A percentile compares a stretch with the other conserved stretches of the same genome.
These are phyloP conservation scores for Fraxinus baroniana DNA, from an alignment of 305 asterid genomes.

Conservation along the genomic window DNA sequence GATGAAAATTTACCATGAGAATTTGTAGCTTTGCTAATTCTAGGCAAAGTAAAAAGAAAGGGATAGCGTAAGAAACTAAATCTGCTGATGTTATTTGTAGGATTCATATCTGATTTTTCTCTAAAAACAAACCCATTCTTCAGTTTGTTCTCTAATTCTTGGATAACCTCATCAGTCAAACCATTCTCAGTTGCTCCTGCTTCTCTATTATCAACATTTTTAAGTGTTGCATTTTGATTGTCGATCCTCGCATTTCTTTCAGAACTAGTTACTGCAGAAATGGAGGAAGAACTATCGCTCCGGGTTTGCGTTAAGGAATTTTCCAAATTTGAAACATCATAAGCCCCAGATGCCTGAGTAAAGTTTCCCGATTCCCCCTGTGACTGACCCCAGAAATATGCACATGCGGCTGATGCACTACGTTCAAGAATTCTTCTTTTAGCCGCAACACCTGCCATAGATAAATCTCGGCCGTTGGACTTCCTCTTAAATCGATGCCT, in stretches of 20 bases:
- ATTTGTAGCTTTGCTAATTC: slow-evolving; percentile 33
- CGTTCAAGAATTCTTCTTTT: slow-evolving; percentile 80
- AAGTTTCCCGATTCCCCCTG: slow-evolving; percentile 35
- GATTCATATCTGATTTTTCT: slow-evolving; percentile 38
- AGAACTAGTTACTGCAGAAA: slow-evolving; percentile 31
- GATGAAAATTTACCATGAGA: slow-evolving; percentile 40
- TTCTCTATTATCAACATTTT: slow-evolving; percentile 29
- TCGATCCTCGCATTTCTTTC: slow-evolving; percentile 31
- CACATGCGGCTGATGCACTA: slow-evolving; percentile 80
- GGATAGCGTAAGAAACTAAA: slow-evolving; percentile 45
- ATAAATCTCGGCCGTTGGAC: slow-evolving; percentile 62
- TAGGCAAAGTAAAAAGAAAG: slow-evolving; percentile 44
- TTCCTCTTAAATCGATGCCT: slow-evolving; percentile 68
- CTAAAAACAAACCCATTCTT: slow-evolving; percentile 32
- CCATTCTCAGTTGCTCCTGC: slow-evolving; percentile 33
- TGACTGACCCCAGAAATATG: slow-evolving; percentile 49
- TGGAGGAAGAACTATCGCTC: slow-evolving; percentile 27
- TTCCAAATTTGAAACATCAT: slow-evolving; percentile 34
- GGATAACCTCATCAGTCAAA: slow-evolving; percentile 31
- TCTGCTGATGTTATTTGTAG: slow-evolving; percentile 33
- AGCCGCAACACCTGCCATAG: slow-evolving; percentile 48
- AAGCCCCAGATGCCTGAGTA: slow-evolving; percentile 37
- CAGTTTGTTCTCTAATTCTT: slow-evolving; percentile 31
- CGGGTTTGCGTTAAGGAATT: slow-evolving; percentile 27
- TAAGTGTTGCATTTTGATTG: slow-evolving; percentile 24